Evolutionary conservation across 2,329 filamentous ascomycete genomes (phyloP), one percentile per base, ranked within the genome.

Genomic region (Venturia asperata): DNA sequence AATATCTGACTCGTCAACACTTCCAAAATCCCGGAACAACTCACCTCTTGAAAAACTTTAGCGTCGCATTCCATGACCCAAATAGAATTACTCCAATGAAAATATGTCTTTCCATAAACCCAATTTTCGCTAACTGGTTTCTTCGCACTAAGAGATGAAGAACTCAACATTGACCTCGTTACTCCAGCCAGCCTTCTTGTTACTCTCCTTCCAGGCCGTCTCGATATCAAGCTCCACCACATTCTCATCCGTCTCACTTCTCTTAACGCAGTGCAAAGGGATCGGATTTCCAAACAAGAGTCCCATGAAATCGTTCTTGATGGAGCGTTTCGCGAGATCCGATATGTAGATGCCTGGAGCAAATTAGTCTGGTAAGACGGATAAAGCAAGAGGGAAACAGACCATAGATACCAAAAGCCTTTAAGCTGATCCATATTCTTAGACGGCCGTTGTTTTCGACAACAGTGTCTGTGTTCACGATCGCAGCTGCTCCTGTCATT

Each of bases 401-500:
- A 85, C 89, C 90, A 21, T 91, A 79, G 24, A 81, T 81, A 0
- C 93, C 93, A 1, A 97, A 77, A 0, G 92, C 92, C 73, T 96
- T 97, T 52, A 97, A 73, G 17, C 82, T 84, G 0, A 88, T 84
- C 70, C 86, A 85, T 15, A 95, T 76, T 9, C 85, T 76, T 24
- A 94, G 77, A 19, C 85, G 79, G 0, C 86, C 85, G 65, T 85
- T 87, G 9, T 81, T 78, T 43, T 82, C 76, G 69, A 87, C 73
- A 42, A 82, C 82, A 56, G 87, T 82, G 37, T 83, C 80, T n/a
- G 80, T 87, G 45, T 80, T 81, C 0, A 88, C 78, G 9, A 96
- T 82, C 0, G 91, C 92, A 0, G 91, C 92, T 0, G 88, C 86
- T 0, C 92, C 93, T 0, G 91, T 91, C 90, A 97, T 96, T 75